Percentiles rank a stretch among this genome's conserved stretches.
These are phyloP conservation scores for Apophysomyces ossiformis DNA, from an alignment of 371 early-diverging fungal genomes.

Conservation along the genomic window DNA sequence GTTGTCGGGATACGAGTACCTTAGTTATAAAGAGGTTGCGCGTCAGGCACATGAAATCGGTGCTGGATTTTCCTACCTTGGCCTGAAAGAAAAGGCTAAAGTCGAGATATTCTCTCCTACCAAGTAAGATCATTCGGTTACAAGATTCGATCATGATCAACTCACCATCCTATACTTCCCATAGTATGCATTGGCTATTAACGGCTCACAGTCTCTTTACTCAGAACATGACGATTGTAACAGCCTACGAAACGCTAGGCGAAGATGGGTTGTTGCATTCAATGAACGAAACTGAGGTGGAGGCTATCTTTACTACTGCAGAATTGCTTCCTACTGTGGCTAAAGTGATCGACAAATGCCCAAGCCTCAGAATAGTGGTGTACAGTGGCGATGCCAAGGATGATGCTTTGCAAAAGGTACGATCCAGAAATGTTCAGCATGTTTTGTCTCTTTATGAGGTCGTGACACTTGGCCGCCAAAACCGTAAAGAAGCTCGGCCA, in stretches of 20 bases:
- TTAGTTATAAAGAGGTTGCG: conserved; percentile 63
- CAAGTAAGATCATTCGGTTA: conserved; percentile 40
- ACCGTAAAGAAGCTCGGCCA: conserved; percentile 63
- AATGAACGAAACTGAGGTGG: conserved; percentile 84
- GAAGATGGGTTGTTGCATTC: conserved; percentile 85
- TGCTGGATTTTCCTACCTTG: conserved; percentile 65
- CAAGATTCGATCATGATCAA: not conserved
- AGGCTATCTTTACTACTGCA: conserved; percentile 80
- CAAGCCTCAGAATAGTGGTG: conserved; percentile 73
- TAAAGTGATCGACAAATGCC: conserved; percentile 62
- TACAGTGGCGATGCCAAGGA: conserved; percentile 75
- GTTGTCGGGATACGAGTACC: conserved; percentile 66
- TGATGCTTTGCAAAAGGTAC: conserved; percentile 46
- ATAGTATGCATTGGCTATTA: conserved; percentile 36
- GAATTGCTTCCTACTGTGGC: conserved; percentile 77
- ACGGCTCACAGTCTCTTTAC: conserved; percentile 72
- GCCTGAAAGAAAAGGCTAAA: conserved; percentile 59
- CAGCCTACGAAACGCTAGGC: conserved; percentile 91
- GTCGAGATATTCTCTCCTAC: conserved; percentile 73
- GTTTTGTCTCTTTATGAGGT: conserved; percentile 59
- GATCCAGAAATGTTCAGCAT: conserved; percentile 23
- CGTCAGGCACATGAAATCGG: conserved; percentile 56
- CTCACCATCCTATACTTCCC: not conserved
- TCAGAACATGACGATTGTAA: conserved; percentile 79
- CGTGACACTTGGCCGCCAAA: conserved; percentile 61